These are phyloP conservation scores for Xylaria flabelliformis DNA, from an alignment of 495 filamentous ascomycete genomes.

Conservation along the genomic window DNA sequence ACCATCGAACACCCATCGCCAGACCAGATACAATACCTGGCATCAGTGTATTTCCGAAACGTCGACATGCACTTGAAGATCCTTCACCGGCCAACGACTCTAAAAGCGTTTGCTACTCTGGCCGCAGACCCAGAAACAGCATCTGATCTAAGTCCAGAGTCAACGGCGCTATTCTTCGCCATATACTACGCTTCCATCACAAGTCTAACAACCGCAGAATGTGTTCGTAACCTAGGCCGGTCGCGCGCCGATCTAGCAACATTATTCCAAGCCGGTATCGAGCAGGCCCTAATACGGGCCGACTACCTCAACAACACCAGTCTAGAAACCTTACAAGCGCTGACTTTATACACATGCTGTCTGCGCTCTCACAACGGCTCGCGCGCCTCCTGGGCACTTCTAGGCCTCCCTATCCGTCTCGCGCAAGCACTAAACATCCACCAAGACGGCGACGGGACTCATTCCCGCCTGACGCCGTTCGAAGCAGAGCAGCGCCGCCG, in stretches of 20 bases:
- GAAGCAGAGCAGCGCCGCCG: constrained; percentile 77
- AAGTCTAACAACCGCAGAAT: constrained; percentile 55
- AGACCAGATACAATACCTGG: constrained; percentile 67
- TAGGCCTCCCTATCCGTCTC: constrained; percentile 68
- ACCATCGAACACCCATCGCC: constrained; percentile 51
- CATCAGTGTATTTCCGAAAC: constrained; percentile 61
- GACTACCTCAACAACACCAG: constrained; percentile 71
- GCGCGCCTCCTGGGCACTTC: constrained; percentile 65
- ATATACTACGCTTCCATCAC: constrained; percentile 68
- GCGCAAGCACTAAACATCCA: constrained; percentile 74
- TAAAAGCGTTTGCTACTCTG: constrained; percentile 46
- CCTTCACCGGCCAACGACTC: constrained; percentile 55
- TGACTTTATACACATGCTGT: constrained; percentile 64
- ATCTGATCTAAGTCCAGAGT: constrained; percentile 32
- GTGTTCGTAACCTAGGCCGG: constrained; percentile 49
- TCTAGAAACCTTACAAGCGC: constrained; percentile 73
- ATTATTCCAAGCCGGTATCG: constrained; percentile 68
- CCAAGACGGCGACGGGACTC: constrained; percentile 68
- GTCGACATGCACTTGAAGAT: constrained; percentile 62
- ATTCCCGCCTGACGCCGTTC: constrained; percentile 60
- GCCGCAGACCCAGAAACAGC: constrained; percentile 44
- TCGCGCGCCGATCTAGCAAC: constrained; percentile 54
- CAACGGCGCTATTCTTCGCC: constrained; percentile 64
- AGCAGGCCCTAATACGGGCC: constrained; percentile 71
- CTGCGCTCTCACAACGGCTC: constrained; percentile 60